phyloP scores from a whole-genome alignment of 257 asterid species.

The Scutellaria galericulata region DNA sequence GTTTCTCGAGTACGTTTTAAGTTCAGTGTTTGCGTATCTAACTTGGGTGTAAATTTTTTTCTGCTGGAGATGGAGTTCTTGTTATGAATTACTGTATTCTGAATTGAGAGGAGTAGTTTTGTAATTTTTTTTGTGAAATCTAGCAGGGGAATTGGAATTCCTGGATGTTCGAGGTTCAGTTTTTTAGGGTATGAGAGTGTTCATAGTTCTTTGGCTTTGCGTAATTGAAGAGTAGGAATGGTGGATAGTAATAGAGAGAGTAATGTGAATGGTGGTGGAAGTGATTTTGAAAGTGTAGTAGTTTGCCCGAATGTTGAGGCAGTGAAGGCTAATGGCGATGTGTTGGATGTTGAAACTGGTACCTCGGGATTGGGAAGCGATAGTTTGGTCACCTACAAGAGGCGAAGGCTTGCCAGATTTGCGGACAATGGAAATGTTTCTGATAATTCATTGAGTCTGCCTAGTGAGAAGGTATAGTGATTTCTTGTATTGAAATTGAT shows the following conservation, averaged over 20 bases:
- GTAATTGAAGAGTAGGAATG: conserved; percentile 47
- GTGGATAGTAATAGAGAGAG: conserved; percentile 45
- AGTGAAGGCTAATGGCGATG: conserved; percentile 44
- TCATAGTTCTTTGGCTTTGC: conserved; percentile 31
- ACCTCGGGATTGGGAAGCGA: conserved; percentile 40
- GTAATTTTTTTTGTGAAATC: conserved; percentile 25
- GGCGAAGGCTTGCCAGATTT: conserved; percentile 56
- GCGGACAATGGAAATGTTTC: conserved; percentile 37
- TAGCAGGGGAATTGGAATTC: conserved; percentile 40
- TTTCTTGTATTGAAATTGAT: conserved; percentile 17
- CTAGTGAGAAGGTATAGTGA: conserved; percentile 50
- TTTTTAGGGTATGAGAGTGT: conserved; percentile 35
- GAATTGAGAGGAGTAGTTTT: not conserved
- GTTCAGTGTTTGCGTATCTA: not conserved
- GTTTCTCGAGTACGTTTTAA: conserved; percentile 18
- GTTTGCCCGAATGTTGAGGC: conserved; percentile 38
- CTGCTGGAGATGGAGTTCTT: conserved; percentile 1
- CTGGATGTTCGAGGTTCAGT: conserved; percentile 31
- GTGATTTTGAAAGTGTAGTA: conserved; percentile 27
- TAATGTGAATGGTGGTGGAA: conserved; percentile 40
- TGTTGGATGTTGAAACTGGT: conserved; percentile 38
- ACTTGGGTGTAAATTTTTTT: not conserved
- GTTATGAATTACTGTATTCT: conserved; percentile 3
- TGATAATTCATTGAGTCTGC: conserved; percentile 44
- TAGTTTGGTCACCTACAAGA: conserved; percentile 66